Evolutionary conservation across 768 basidiomycete genomes (phyloP).

Genomic region (Tricholoma flavovirens): DNA sequence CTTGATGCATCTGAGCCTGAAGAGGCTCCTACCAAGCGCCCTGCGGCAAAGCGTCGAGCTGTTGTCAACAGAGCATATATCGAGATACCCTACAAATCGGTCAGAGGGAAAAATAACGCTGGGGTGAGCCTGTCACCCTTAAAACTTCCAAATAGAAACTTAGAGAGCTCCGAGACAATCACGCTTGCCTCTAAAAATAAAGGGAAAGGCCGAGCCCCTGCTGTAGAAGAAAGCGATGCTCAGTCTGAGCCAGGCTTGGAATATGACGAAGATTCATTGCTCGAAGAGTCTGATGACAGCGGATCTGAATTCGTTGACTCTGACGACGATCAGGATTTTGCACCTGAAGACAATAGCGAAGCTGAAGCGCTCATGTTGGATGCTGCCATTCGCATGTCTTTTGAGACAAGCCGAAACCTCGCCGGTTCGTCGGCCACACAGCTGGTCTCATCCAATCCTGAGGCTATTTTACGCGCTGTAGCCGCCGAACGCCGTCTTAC

Average conservation of each 20-base stretch:
- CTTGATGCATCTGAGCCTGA: slow-evolving; percentile 17
- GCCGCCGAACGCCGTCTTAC: slow-evolving; percentile 51
- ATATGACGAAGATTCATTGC: slow-evolving; percentile 29
- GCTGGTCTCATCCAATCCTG: slow-evolving; percentile 31
- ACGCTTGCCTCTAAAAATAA: slow-evolving; percentile 19
- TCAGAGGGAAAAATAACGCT: slow-evolving; percentile 17
- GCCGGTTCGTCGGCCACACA: slow-evolving; percentile 32
- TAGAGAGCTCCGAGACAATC: slow-evolving; percentile 4
- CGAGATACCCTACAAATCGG: slow-evolving; percentile 21
- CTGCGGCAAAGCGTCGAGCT: slow-evolving; percentile 29
- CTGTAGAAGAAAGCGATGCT: slow-evolving; percentile 24
- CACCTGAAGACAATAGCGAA: slow-evolving; percentile 22
- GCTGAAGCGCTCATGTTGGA: slow-evolving; percentile 52
- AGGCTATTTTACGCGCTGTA: slow-evolving; percentile 39
- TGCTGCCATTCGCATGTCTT: slow-evolving; percentile 51
- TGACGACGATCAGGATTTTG: slow-evolving; percentile 30
- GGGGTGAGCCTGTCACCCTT: slow-evolving; percentile 15
- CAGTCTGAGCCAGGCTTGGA: slow-evolving; percentile 34
- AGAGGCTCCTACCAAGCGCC: slow-evolving; percentile 23
- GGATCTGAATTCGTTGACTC: slow-evolving; percentile 57
- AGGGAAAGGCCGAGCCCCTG: slow-evolving; percentile 31
- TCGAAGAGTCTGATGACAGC: slow-evolving; percentile 49
- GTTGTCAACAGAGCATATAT: slow-evolving; percentile 29
- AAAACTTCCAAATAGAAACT: neutral
- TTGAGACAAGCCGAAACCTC: slow-evolving; percentile 30